Base-by-base conservation (phyloP, 495 filamentous ascomycete species). In the Cercophora newfieldiana region DNA sequence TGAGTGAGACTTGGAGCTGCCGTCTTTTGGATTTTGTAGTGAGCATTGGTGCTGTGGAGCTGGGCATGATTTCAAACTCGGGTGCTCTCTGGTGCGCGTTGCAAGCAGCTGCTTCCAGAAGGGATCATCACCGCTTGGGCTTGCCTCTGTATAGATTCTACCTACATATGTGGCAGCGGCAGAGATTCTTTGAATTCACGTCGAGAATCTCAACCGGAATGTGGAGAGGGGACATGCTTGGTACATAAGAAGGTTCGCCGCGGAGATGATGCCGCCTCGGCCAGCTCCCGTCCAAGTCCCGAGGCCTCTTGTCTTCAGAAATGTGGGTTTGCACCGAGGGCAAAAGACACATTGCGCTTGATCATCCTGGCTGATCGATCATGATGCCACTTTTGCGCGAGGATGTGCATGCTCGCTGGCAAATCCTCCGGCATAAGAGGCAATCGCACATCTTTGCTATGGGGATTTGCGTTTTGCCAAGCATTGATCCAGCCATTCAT, bases 321-420 rank as follows among this genome's bases (percentile, higher is more conserved):
- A 44, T 14, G 2, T 44, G 37, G 37, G 37, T 44, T 16, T 16
- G 18, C 18, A 44, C 12, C 37, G 18, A 44, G 37, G 37, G 37
- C 37, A 44, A 44, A 44, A 44, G 37, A 44, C 37, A 33, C 21
- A 47, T 59, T 24, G 19, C 61, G 66, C 66, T 28, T 68, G 61
- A 68, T 68, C 66, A 28, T 61, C 66, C 61, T 47, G 66, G 53
- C 37, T 54, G 49, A 66, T 47, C 47, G 64, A 31, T 66, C 47
- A 47, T 66, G 64, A 61, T 66, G 57, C 64, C 61, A 63, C 51
- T 55, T 30, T 63, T n/a, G 31, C 21, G 58, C 22, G 24, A 31
- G 12, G 60, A 21, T 31, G 24, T 21, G 47, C 26, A 18, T 44
- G 37, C 37, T 44, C 12, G 37, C 37, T 44, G 37, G 37, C 12